Percentiles rank a stretch among this genome's conserved stretches.
Conservation (phyloP, 176 grass and related monocot species). For the Leersia perrieri region DNA sequence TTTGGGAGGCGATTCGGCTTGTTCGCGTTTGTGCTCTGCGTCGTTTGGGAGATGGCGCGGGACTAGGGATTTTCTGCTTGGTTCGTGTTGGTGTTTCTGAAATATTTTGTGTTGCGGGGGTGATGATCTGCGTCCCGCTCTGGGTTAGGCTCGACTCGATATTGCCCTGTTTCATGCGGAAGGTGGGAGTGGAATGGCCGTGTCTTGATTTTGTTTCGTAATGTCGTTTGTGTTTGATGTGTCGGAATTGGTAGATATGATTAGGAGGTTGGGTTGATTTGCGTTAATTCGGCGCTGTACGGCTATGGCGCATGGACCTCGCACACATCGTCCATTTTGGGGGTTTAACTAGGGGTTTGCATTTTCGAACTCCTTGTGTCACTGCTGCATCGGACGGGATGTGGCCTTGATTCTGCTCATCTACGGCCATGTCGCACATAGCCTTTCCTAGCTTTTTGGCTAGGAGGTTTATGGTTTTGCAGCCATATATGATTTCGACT, state of each 20-base stretch:
- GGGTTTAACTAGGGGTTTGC: not conserved
- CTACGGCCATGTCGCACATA: not conserved
- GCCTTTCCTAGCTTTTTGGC: not conserved
- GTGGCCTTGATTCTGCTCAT: not conserved
- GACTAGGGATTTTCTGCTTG: not conserved
- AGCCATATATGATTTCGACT: not conserved
- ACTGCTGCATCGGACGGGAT: not conserved
- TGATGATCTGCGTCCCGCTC: not conserved
- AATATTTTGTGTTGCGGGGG: not conserved
- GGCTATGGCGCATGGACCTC: not conserved
- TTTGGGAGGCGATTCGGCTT: not conserved
- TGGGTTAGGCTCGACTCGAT: not conserved
- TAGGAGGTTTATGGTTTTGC: not conserved
- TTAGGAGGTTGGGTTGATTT: not conserved
- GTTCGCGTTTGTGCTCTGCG: not conserved
- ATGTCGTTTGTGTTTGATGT: not conserved
- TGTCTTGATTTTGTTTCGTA: not conserved
- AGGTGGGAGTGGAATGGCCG: not conserved
- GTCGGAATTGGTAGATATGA: not conserved
- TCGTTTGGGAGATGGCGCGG: not conserved
- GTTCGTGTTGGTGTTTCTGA: not conserved
- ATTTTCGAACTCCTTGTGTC: not conserved
- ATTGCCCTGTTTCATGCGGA: not conserved
- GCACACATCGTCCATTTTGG: not conserved
- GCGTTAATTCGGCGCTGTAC: not conserved